Conservation (phyloP, 1,139 yeast genomes). For the Taphrina confusa region DNA sequence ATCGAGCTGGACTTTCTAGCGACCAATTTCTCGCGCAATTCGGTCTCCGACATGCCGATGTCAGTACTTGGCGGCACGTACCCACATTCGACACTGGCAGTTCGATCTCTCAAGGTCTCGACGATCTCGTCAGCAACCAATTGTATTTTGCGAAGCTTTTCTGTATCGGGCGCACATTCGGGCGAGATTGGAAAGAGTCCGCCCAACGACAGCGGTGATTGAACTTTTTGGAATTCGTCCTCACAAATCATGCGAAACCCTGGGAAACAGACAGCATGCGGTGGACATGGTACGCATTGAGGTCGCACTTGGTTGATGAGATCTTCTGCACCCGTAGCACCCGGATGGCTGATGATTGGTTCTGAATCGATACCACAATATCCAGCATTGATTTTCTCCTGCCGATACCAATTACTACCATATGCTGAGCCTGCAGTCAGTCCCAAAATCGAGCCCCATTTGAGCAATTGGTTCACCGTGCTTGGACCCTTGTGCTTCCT, state of each 20-base stretch:
- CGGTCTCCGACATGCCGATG: slow-evolving; percentile 44
- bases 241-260: slow-evolving; percentile 64
- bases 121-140: slow-evolving; percentile 69
- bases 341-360: slow-evolving; percentile 15
- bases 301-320: slow-evolving; percentile 53
- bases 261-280: slow-evolving; percentile 72
- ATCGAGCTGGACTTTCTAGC: slow-evolving; percentile 53
- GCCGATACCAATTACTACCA: slow-evolving; percentile 45
- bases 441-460: not conserved
- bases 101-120: slow-evolving; percentile 64
- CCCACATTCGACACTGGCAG: slow-evolving; percentile 72
- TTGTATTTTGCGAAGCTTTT: slow-evolving; percentile 66
- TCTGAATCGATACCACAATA: slow-evolving; percentile 46
- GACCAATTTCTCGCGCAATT: slow-evolving; percentile 43
- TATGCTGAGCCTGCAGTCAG: slow-evolving; percentile 26
- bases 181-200: slow-evolving; percentile 63
- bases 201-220: slow-evolving; percentile 59
- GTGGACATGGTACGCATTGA: slow-evolving; percentile 73
- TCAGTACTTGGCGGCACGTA: slow-evolving; percentile 41
- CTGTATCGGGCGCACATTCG: slow-evolving; percentile 74
- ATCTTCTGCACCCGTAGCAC: slow-evolving; percentile 39
- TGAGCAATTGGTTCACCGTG: slow-evolving; percentile 8
- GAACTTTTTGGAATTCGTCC: slow-evolving; percentile 61
- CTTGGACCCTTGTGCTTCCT: slow-evolving; percentile 24
- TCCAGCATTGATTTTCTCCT: slow-evolving; percentile 45